Conservation (phyloP, 768 basidiomycete genomes). For the Mrakia frigida region DNA sequence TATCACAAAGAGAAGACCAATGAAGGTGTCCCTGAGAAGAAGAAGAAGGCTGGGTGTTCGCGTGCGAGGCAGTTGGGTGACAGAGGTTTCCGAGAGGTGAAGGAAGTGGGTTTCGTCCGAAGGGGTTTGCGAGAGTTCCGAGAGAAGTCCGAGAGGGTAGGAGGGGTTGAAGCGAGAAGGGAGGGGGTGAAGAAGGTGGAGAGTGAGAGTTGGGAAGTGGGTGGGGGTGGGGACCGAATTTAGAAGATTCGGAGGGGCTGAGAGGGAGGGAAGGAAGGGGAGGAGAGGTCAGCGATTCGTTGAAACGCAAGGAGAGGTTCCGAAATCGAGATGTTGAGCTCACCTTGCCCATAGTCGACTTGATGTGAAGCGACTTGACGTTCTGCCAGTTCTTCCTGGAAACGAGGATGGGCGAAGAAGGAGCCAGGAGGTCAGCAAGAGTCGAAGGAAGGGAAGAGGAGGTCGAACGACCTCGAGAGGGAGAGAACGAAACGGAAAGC, state of each 20-base stretch:
- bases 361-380: conserved; percentile 96
- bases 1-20: background rate
- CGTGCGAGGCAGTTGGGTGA: conserved; percentile 31
- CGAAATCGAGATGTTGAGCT: background rate
- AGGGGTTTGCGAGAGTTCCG: background rate
- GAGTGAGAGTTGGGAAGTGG: conserved; percentile 1
- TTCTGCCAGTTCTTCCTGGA: conserved; percentile 91
- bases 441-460: no score
- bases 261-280: background rate
- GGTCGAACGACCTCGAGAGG: background rate
- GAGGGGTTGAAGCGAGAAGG: background rate
- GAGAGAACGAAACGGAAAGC: background rate
- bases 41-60: conserved; percentile 27
- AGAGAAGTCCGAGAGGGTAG: background rate
- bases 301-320: background rate
- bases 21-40: background rate
- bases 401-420: background rate
- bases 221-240: conserved; percentile 1
- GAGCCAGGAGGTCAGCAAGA: background rate
- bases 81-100: conserved; percentile 8
- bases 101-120: background rate
- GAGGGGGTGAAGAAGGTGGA: background rate
- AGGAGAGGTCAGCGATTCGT: background rate
- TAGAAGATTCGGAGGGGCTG: conserved; percentile 33
- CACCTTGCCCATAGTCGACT: conserved; percentile 96